Base-by-base conservation (phyloP, 2,329 filamentous ascomycete genomes). In the Fusarium keratoplasticum region DNA sequence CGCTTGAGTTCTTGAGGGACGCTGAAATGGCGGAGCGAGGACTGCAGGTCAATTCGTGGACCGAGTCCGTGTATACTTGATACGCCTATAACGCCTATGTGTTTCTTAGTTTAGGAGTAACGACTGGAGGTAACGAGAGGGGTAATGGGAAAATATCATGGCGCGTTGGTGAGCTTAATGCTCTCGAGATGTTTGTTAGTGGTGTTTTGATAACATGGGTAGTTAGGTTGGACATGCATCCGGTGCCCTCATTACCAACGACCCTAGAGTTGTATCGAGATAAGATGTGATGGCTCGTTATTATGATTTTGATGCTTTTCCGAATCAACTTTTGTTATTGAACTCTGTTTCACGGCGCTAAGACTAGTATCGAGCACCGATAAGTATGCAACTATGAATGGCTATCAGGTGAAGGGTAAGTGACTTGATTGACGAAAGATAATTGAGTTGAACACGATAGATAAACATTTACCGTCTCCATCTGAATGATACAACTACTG, bases 21-120 rank as follows among this genome's bases (percentile, higher is more conserved):
- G 95, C 92, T 0, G 89, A 94, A 77, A 97, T 98, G 95, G 95
- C 95, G 0, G 95, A 98, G 85, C 90, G 89, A 78, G 95, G 96
- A 0, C 79, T 98, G 82, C 92, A 95, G 83, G 91, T 98, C 44
- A 98, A 98, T 81, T 84, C 89, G 54, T 93, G 91, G 79, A 98
- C 96, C 0, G 95, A 98, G 86, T 95, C 94, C 88, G 90, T 97
- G 70, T 96, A 94, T 81, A 94, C 93, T 7, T 95, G 76, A 82
- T 57, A 16, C 38, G 22, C 16, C 18, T 54, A 31, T 54, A 29
- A 8, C 27, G n/a, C 18, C 11, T 5, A 54, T 18, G 47, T 54
- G 18, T 31, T 31, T 54, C 27, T 54, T 20, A 20, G 50, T 33
- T 54, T 54, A 13, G 27, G 47, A 13, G 50, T 33, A 31, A 33